Evolutionary conservation across 1,139 yeast species (phyloP), one percentile per base, ranked within the genome.

Genomic region (Sugiyamaella castrensis): DNA sequence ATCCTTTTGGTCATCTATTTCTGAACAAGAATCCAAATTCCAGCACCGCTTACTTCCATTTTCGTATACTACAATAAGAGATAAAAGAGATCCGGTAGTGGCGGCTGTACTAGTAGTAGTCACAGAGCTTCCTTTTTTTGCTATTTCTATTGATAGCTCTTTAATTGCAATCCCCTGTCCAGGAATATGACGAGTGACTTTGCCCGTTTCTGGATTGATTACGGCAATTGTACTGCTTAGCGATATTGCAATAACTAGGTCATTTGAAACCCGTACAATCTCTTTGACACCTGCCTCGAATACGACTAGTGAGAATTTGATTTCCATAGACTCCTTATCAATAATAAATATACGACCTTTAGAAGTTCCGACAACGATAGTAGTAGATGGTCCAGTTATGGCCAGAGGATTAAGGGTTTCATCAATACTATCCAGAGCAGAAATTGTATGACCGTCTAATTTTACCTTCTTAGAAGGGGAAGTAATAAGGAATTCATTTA

Each of bases 241-340:
- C 2, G 63, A 59, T 8, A 53, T 44, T 1, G 58, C 59, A 2
- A 60, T 28, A 16, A 46, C 48, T 9, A 24, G 11, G 12, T 33
- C 35, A 24, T 30, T 28, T 10, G 52, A 44, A 26, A 54, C 28
- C n/a, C 47, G 29, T 8, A 54, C 33, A 29, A 58, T 46, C 8
- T 49, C 51, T 7, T 36, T 32, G 12, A 57, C 54, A 1, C 59
- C 51, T 4, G 63, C 43, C 4, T 60, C 56, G 44, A 58, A 57
- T 8, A 53, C 38, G n/a, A 42, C 37, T 2, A 53, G 33, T 4
- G 53, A 42, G 8, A 39, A 36, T 19, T 41, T 26, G 6, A 53
- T 43, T 28, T 46, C 37, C 37, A 50, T 34, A 5, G 47, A 37
- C 9, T 40, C 38, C 29, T 54, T 49, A 37, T 53, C 50, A 9